Base-by-base conservation (phyloP, 345 rosid species). In the Camelina laxa region DNA sequence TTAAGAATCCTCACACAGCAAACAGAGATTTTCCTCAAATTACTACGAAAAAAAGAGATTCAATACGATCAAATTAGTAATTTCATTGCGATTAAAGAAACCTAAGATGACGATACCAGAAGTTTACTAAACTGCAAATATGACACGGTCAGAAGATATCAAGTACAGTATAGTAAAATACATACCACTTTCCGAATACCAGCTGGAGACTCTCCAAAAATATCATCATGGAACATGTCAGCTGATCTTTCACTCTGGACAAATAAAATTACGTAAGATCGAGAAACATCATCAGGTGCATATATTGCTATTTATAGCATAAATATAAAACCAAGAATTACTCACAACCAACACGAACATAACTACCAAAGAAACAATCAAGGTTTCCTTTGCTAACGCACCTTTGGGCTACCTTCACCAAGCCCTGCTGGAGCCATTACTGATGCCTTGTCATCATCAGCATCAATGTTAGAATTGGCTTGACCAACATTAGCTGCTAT, bases 381-480 rank as follows among this genome's bases (percentile, higher is more conserved):
- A 76, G 75, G 33, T 36, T 58, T 70, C 39, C 48, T 56, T 38
- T 77, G 53, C 22, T 27, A 33, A 75, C 86, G 62, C 72, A 96
- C 99, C 99, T 96, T 92, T 9, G 98, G 99, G 53, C 89, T 80
- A 79, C 97, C 98, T 79, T 92, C 97, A 54, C 98, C 99, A 83
- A 91, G 92, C 74, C 93, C 97, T 22, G 84, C 80, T 80, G 84
- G 85, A 41, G 82, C 87, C 53, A 84, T 76, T 80, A 86, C 77
- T 64, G 81, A 76, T 42, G 83, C 81, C 53, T 89, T 89, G 66
- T 80, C 80, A 68, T 20, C 62, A 27, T 62, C 71, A 75, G 65
- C 79, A 77, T 50, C 70, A 12, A 57, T 41, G 13, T 66, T 55
- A 67, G 51, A 27, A 24, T 73, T 67, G 36, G 65, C 50, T 44